Base-by-base conservation (phyloP, 148 eudicot species). In the Salicornia ramosissima region DNA sequence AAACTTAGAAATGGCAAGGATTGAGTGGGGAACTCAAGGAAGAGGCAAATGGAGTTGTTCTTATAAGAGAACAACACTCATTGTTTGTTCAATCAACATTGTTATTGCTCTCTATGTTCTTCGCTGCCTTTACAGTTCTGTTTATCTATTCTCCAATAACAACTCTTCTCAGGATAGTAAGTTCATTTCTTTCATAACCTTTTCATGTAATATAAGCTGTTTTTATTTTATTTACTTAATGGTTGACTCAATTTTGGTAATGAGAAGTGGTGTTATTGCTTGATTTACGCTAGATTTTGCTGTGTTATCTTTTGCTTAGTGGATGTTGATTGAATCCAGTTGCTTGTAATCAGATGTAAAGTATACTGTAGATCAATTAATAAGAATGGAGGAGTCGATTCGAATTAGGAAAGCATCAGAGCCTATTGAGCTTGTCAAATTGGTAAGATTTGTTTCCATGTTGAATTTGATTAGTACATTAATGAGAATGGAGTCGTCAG, bases 321-420 rank as follows among this genome's bases (percentile, higher is more conserved):
- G 50, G 30, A 49, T 71, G 29, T 53, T 71, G 71, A 76, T 47
- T 70, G 15, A 40, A 45, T 57, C 63, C 15, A 9, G 65, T 59
- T 74, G 45, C 36, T 56, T 78, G 50, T 70, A 47, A 54, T 21
- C 80, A 94, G 92, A 80, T 74, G 75, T 81, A 78, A 86, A 75
- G 79, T 88, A 86, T 71, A 87, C 86, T 14, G 83, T 88, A 46
- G 84, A 82, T 73, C 90, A 94, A 77, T 79, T 86, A 70, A 82
- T 72, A 80, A 90, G 66, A 71, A 94, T 90, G 92, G 90, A 87
- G 81, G 98, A 94, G 52, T 84, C 97, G 13, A 81, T 83, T 70
- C 79, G 74, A 77, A 85, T 94, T 67, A 80, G 97, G 60, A 86
- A 79, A 79, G 83, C 75, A 60, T 76, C 87, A 28, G 86, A 90